These are phyloP conservation scores for Cyberlindnera euphorbiae DNA, from an alignment of 805 yeast genomes.

Conservation along the genomic window DNA sequence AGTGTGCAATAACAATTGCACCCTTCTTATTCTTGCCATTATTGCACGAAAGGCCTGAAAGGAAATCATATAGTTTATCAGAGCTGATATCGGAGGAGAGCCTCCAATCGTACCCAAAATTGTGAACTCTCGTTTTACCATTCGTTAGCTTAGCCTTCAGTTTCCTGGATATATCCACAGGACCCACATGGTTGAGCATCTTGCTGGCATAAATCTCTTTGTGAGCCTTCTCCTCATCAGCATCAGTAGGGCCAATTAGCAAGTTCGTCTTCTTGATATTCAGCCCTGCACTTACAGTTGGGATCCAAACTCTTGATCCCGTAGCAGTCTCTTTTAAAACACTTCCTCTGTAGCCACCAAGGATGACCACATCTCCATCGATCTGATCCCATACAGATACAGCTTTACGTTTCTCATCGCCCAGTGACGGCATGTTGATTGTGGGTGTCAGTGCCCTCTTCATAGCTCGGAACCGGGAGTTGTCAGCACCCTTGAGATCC, in stretches of 20 bases:
- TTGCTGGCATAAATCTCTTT: constrained; percentile 65
- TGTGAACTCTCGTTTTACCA: constrained; percentile 57
- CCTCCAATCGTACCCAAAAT: constrained; percentile 95
- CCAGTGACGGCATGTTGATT: constrained; percentile 23
- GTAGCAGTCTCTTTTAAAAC: constrained; percentile 63
- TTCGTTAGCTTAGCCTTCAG: constrained; percentile 53
- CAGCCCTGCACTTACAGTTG: constrained; percentile 72
- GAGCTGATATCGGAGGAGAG: constrained; percentile 57
- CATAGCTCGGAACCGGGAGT: constrained; percentile 66
- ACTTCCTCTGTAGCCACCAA: constrained; percentile 91
- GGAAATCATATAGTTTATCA: constrained; percentile 43
- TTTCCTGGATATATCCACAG: constrained; percentile 70
- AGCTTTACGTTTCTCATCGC: constrained; percentile 17
- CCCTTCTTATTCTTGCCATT: constrained; percentile 47
- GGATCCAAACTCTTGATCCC: constrained; percentile 75
- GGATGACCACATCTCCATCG: constrained; percentile 71
- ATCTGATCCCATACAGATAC: constrained; percentile 48
- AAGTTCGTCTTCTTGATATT: constrained; percentile 67
- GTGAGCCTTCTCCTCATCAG: constrained; percentile 59
- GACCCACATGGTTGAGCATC: constrained; percentile 77
- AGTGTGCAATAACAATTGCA: constrained; percentile 74
- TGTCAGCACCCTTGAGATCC: constrained; percentile 51
- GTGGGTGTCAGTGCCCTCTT: constrained; percentile 54
- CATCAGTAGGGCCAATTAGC: constrained; percentile 63
- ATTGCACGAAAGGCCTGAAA: constrained; percentile 40